Percentiles rank a stretch among this genome's conserved stretches.
These are phyloP conservation scores for Sanghuangporus weigelae DNA, from an alignment of 1,284 basidiomycete genomes.

Conservation along the genomic window DNA sequence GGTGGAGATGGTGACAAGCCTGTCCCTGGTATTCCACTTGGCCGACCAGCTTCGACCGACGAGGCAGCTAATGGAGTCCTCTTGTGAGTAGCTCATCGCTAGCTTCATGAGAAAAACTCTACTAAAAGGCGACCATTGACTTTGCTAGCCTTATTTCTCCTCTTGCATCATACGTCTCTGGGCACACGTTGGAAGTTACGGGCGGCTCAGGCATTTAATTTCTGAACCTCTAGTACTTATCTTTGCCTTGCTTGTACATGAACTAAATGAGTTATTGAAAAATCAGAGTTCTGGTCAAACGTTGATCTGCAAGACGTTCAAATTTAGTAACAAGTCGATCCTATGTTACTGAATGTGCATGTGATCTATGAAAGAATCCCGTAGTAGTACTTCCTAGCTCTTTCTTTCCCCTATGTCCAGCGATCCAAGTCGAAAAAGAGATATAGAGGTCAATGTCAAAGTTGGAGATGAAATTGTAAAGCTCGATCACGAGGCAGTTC, in stretches of 20 bases:
- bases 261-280: too few species aligned
- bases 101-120: neutral
- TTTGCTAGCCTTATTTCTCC: slow-evolving; percentile 62
- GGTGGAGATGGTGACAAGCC: slow-evolving; percentile 32
- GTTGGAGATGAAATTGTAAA: too few species aligned
- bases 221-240: neutral
- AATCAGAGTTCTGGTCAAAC: too few species aligned
- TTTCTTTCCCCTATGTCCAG: too few species aligned
- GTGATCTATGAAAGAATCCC: too few species aligned
- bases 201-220: slow-evolving; percentile 64
- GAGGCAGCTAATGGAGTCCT: slow-evolving; percentile 72
- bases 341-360: too few species aligned
- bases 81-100: slow-evolving; percentile 46
- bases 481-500: too few species aligned
- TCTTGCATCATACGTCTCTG: slow-evolving; percentile 73
- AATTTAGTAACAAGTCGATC: too few species aligned
- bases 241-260: neutral
- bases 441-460: too few species aligned
- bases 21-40: slow-evolving; percentile 61
- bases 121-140: slow-evolving; percentile 16
- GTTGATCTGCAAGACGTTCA: too few species aligned
- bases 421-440: too few species aligned
- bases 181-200: slow-evolving; percentile 79
- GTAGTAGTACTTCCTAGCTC: too few species aligned
- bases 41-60: slow-evolving; percentile 68